Evolutionary conservation across 2,329 filamentous ascomycete species (phyloP).

Genomic region (Neofusicoccum umdonicola): DNA sequence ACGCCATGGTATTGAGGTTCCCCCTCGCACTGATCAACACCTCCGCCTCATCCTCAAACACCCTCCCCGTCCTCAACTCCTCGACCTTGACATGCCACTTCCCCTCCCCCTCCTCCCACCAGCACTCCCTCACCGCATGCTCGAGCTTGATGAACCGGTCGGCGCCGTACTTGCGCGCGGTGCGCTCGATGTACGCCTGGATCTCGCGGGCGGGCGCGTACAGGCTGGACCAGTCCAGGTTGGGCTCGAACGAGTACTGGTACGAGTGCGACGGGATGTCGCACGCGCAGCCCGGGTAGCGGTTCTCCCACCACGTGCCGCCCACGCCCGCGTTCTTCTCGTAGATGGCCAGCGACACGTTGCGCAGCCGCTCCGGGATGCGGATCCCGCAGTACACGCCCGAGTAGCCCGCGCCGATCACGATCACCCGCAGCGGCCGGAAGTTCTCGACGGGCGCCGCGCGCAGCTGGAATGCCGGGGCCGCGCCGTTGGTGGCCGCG

Average conservation of each 20-base stretch:
- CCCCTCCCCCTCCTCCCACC: slow-evolving; percentile 32
- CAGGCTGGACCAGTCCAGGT: slow-evolving; percentile 40
- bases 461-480: slow-evolving; percentile 30
- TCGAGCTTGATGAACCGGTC: slow-evolving; percentile 38
- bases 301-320: slow-evolving; percentile 33
- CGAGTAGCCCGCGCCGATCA: slow-evolving; percentile 46
- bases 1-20: slow-evolving; percentile 31
- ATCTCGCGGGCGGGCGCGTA: slow-evolving; percentile 41
- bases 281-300: slow-evolving; percentile 45
- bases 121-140: slow-evolving; percentile 34
- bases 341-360: slow-evolving; percentile 42
- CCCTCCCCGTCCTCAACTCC: slow-evolving; percentile 30
- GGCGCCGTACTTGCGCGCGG: slow-evolving; percentile 36
- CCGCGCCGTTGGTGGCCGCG: not conserved
- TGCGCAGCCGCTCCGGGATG: slow-evolving; percentile 41
- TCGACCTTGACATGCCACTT: slow-evolving; percentile 39
- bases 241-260: slow-evolving; percentile 45
- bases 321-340: slow-evolving; percentile 45
- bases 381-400: slow-evolving; percentile 46
- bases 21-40: slow-evolving; percentile 34
- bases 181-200: slow-evolving; percentile 35
- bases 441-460: slow-evolving; percentile 43
- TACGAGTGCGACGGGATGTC: slow-evolving; percentile 44
- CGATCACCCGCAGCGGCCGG: slow-evolving; percentile 43
- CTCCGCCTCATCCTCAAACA: slow-evolving; percentile 27